Conservation (phyloP, 2,329 filamentous ascomycete species). For the Penicillium sumatraense region DNA sequence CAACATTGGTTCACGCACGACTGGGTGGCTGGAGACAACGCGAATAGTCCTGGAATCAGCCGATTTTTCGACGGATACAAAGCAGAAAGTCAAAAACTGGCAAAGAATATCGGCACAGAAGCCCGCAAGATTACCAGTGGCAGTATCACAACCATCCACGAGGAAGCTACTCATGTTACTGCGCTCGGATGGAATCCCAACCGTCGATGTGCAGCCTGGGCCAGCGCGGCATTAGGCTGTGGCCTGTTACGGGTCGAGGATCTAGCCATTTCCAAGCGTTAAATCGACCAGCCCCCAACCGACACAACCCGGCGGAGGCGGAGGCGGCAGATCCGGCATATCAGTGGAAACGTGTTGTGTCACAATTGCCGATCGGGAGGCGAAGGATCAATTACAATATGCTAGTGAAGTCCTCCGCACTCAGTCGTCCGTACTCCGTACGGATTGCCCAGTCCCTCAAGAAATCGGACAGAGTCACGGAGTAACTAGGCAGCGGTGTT, state of each 20-base stretch:
- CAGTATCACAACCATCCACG: constrained; percentile 57
- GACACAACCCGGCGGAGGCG: constrained; percentile 10
- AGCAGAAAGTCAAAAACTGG: constrained; percentile 41
- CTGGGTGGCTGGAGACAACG: constrained; percentile 47
- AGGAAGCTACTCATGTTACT: constrained; percentile 66
- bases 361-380: neutral
- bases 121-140: constrained; percentile 36
- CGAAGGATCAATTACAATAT: constrained; percentile 2
- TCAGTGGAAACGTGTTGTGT: constrained; percentile 5
- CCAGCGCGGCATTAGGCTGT: constrained; percentile 68
- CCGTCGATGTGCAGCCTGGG: constrained; percentile 67
- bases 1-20: constrained; percentile 64
- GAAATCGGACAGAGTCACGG: too few relatives aligned
- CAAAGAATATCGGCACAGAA: constrained; percentile 36
- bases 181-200: constrained; percentile 72
- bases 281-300: constrained; percentile 19
- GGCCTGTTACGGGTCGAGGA: constrained; percentile 71
- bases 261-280: constrained; percentile 52
- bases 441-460: too few relatives aligned
- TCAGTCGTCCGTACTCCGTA: too few relatives aligned
- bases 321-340: constrained; percentile 13
- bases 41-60: constrained; percentile 39
- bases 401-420: too few relatives aligned
- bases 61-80: constrained; percentile 51
- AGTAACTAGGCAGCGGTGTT: constrained; percentile 26